Conservation (phyloP, 768 basidiomycete genomes). For the Suillus occidentalis region DNA sequence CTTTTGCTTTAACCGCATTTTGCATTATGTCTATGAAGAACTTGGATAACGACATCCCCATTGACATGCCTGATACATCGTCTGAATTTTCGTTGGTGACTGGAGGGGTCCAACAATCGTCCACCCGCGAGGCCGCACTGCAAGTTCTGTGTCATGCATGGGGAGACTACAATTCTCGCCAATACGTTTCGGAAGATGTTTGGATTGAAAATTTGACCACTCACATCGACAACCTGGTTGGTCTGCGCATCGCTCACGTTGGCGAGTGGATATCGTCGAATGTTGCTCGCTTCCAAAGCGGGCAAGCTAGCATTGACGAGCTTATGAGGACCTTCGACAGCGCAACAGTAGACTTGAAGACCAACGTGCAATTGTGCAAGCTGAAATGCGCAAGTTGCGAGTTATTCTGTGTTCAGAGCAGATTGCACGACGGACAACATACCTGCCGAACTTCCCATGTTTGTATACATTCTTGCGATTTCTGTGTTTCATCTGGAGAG, state of each 20-base stretch:
- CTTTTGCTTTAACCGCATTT: not conserved
- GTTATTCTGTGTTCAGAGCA: slow-evolving; percentile 46
- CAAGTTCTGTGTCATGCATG: slow-evolving; percentile 20
- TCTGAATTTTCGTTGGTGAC: slow-evolving; percentile 34
- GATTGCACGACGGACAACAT: slow-evolving; percentile 47
- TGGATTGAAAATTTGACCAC: slow-evolving; percentile 42
- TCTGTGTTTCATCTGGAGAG: slow-evolving; percentile 33
- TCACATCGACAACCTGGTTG: slow-evolving; percentile 40
- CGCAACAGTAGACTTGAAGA: slow-evolving; percentile 44
- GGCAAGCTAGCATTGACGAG: slow-evolving; percentile 45
- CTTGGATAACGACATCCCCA: slow-evolving; percentile 46
- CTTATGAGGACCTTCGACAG: slow-evolving; percentile 46
- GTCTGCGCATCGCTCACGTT: slow-evolving; percentile 48
- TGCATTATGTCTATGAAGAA: slow-evolving; percentile 36
- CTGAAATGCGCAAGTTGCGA: slow-evolving; percentile 48
- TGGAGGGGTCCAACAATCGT: slow-evolving; percentile 15
- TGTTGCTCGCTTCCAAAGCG: slow-evolving; percentile 43
- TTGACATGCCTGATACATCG: slow-evolving; percentile 39
- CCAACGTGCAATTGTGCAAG: slow-evolving; percentile 49
- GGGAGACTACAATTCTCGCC: slow-evolving; percentile 33
- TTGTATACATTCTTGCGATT: slow-evolving; percentile 46
- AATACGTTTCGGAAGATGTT: slow-evolving; percentile 37
- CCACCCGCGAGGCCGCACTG: slow-evolving; percentile 16
- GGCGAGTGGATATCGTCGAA: slow-evolving; percentile 52
- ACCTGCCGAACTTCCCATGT: slow-evolving; percentile 51